phyloP scores from a whole-genome alignment of 129 eudicot genomes.

The Artemisia annua region DNA sequence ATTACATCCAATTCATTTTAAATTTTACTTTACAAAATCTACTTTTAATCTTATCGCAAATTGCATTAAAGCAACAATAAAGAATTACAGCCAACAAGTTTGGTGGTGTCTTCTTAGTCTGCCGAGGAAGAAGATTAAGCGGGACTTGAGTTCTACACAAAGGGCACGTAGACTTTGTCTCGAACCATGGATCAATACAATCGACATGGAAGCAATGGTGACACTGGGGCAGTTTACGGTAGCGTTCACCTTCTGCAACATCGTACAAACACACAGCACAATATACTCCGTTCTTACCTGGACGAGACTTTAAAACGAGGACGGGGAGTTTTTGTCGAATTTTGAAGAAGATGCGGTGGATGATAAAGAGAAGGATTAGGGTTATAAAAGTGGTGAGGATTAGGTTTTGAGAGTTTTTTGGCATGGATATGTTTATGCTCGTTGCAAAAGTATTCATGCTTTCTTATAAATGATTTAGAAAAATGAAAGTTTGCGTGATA shows the following conservation, averaged over 20 bases:
- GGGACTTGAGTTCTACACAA: slow-evolving; percentile 11
- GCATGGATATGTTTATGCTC: background rate
- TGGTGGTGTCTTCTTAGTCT: background rate
- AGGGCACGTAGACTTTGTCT: slow-evolving; percentile 12
- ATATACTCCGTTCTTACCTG: background rate
- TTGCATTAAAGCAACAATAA: background rate
- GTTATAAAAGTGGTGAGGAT: background rate
- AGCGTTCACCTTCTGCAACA: slow-evolving; percentile 5
- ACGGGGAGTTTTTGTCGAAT: background rate
- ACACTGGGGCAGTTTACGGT: background rate
- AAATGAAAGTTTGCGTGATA: background rate
- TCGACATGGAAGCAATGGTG: slow-evolving; percentile 18
- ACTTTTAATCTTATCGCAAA: slow-evolving; percentile 4
- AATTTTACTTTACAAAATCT: background rate
- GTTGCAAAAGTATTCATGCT: background rate
- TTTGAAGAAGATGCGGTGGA: background rate
- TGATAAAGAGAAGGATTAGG: background rate
- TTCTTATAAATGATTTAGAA: background rate
- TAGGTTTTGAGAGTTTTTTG: background rate
- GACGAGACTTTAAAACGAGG: background rate
- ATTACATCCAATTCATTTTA: background rate
- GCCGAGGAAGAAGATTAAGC: slow-evolving; percentile 1
- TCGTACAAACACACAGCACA: slow-evolving; percentile 9
- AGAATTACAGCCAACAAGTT: background rate
- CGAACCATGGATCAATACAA: slow-evolving; percentile 7